Percentiles rank a stretch among this genome's conserved stretches.
phyloP scores from a whole-genome alignment of 2,329 filamentous ascomycete species.

The Alternaria viburni region DNA sequence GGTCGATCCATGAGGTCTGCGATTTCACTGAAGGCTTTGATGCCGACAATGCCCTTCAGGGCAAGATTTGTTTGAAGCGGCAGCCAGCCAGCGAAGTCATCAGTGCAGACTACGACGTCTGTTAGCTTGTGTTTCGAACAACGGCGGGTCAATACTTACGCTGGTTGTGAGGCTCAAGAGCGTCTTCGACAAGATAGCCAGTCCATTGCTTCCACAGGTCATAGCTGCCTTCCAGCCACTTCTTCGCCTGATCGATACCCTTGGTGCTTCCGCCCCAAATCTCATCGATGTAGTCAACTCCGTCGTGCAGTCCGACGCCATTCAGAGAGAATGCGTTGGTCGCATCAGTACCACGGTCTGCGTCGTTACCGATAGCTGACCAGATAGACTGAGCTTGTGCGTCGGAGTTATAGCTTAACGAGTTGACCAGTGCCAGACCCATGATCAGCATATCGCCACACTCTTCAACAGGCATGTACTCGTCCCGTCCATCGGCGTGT shows the following conservation, averaged over 20 bases:
- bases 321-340: slow-evolving; percentile 57
- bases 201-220: slow-evolving; percentile 79
- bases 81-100: slow-evolving; percentile 82
- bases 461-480: slow-evolving; percentile 79
- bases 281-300: slow-evolving; percentile 65
- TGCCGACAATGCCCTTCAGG: slow-evolving; percentile 82
- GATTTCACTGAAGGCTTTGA: slow-evolving; percentile 78
- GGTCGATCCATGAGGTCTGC: slow-evolving; percentile 66
- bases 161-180: slow-evolving; percentile 76
- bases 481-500: slow-evolving; percentile 72
- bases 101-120: slow-evolving; percentile 67
- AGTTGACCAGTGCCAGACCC: slow-evolving; percentile 78
- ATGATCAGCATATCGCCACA: slow-evolving; percentile 85
- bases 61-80: slow-evolving; percentile 82
- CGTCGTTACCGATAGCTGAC: slow-evolving; percentile 54
- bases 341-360: slow-evolving; percentile 24
- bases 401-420: slow-evolving; percentile 67
- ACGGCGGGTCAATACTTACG: slow-evolving; percentile 48
- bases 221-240: slow-evolving; percentile 74
- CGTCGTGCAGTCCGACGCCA: slow-evolving; percentile 56
- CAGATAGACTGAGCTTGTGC: slow-evolving; percentile 64
- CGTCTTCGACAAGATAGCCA: slow-evolving; percentile 75
- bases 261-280: slow-evolving; percentile 63
- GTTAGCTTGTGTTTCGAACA: slow-evolving; percentile 6
- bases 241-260: slow-evolving; percentile 63